Base-by-base conservation (phyloP, 306 rosid species). In the Ceratonia siliqua region DNA sequence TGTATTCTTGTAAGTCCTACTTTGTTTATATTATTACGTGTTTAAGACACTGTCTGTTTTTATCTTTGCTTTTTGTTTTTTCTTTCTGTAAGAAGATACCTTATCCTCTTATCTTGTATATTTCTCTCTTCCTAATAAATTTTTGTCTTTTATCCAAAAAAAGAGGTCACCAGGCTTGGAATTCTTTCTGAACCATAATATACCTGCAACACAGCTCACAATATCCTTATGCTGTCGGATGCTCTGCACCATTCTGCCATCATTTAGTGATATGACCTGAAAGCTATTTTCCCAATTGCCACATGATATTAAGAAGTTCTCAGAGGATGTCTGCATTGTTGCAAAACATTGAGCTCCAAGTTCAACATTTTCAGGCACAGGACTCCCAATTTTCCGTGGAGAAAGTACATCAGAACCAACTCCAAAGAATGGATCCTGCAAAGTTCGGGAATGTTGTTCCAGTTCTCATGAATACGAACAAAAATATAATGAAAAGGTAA, bases 251-350 rank as follows among this genome's bases (percentile, higher is more conserved):
- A 94, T 85, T 84, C 94, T 85, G 74, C 98, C 97, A 79, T 94
- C 98, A 21, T 80, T 84, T 54, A 94, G 79, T 55, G 98, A 91
- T 78, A 91, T 91, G 74, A 91, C 86, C 86, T 91, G 98, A 84
- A 94, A 94, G 82, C 98, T 94, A 80, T 94, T 94, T 87, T 91
- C 98, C 98, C 98, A 94, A 84, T 94, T 91, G 61, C 98, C 98
- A 80, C 98, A 89, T 46, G 98, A 88, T 73, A 94, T 78, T 78
- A 94, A 84, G 87, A 87, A 94, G 50, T 87, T 94, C 82, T 94
- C 97, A 0, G 90, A 77, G 48, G 90, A 76, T 8, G 93, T 84
- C 73, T 91, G 98, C 97, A 91, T 77, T 68, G 88, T 89, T 39
- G 90, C 92, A 72, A 94, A 94, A 86, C 94, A 91, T 77, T 91